Conservation (phyloP, 495 filamentous ascomycete genomes). For the Xylaria venustula region DNA sequence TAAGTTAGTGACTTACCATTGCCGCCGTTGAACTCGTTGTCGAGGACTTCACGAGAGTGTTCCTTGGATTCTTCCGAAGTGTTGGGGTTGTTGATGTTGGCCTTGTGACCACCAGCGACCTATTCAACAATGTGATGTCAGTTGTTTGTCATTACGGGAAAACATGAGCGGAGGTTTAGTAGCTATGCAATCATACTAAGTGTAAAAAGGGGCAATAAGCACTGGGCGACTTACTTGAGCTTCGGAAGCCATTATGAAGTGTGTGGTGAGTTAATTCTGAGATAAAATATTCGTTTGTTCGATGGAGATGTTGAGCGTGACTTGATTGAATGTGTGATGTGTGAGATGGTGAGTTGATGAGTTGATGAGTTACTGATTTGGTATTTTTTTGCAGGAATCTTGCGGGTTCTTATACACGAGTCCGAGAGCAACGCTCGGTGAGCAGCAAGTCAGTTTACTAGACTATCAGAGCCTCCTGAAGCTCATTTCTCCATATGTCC, state of each 20-base stretch:
- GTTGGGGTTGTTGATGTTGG: constrained; percentile 49
- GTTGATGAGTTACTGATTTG: too few species aligned
- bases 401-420: background rate
- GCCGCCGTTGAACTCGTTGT: constrained; percentile 41
- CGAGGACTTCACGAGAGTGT: constrained; percentile 28
- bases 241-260: constrained; percentile 12
- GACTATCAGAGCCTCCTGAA: too few species aligned
- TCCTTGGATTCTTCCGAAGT: constrained; percentile 31
- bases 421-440: background rate
- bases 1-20: constrained; percentile 18
- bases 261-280: background rate
- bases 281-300: background rate
- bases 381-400: background rate
- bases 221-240: too few species aligned
- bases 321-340: too few species aligned
- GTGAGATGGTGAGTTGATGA: too few species aligned
- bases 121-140: too few species aligned
- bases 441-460: too few species aligned
- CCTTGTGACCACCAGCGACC: constrained; percentile 49
- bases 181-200: too few species aligned
- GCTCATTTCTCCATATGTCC: too few species aligned
- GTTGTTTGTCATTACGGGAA: too few species aligned
- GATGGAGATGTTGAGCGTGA: background rate
- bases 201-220: too few species aligned
- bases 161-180: too few species aligned